Base-by-base conservation (phyloP, 179 eudicot genomes). In the Patellifolia procumbens region DNA sequence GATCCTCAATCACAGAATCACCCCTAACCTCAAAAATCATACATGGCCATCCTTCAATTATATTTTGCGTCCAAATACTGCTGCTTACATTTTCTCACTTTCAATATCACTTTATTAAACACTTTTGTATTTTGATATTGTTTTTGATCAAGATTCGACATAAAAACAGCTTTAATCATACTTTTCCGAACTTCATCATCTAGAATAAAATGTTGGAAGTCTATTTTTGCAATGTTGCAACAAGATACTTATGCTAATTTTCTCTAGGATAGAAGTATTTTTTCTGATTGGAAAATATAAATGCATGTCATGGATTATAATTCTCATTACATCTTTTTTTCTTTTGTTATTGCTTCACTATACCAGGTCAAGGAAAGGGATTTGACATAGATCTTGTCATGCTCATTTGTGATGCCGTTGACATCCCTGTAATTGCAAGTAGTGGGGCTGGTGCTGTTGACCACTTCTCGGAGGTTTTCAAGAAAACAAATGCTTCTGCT, bases 281-380 rank as follows among this genome's bases (percentile, higher is more conserved):
- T 53, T 28, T 11, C 68, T 70, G 15, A 31, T 51, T 17, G 9
- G 72, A 20, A 24, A 8, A 59, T 15, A 39, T 0, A 26, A 39
- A 19, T 34, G 24, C 19, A 75, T 70, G 13, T 26, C 28, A 37
- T 67, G 24, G 32, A 28, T 63, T 49, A 37, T 58, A 53, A 49
- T 60, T 62, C n/a, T 61, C 71, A 67, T 70, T 19, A 26, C 45
- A 32, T 32, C 19, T 13, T 60, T 46, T 17, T 56, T 12, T 73
- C 56, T 15, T 31, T 22, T 61, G 63, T 6, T 48, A 32, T 29
- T 32, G 9, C 59, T 56, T 32, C 74, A 43, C 45, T n/a, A 56
- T 79, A 80, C 72, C 88, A 92, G 97, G 97, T 82, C 98, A 94
- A 84, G 98, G 98, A 43, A 88, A 89, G 81, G 98, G 98, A 80